A percentile compares a stretch with the other conserved stretches of the same genome.
These are phyloP conservation scores for Zanthoxylum bungeanum DNA, from an alignment of 345 rosid genomes.

Conservation along the genomic window DNA sequence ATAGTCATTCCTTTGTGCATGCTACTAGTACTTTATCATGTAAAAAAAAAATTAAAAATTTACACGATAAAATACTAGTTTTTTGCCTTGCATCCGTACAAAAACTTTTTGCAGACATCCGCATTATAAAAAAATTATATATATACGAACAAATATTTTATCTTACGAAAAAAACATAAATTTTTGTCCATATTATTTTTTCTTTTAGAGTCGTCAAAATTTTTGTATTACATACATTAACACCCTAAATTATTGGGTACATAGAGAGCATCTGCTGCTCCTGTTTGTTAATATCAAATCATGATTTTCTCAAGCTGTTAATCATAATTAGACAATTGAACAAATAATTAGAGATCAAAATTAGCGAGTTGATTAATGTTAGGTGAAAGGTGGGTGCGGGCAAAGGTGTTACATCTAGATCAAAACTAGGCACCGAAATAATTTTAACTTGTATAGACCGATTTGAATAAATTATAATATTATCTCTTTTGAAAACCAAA, in stretches of 20 bases:
- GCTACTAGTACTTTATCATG: too few relatives aligned
- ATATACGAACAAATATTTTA: too few relatives aligned
- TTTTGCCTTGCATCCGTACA: too few relatives aligned
- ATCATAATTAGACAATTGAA: constrained; percentile 9
- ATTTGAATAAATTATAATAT: constrained; percentile 12
- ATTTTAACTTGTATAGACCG: constrained; percentile 19
- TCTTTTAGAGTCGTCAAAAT: too few relatives aligned
- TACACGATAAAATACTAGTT: too few relatives aligned
- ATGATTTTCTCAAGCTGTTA: constrained; percentile 1
- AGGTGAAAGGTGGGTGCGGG: constrained; percentile 26
- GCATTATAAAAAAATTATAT: too few relatives aligned
- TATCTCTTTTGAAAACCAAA: constrained; percentile 21
- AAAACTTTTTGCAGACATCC: too few relatives aligned
- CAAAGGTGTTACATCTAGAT: constrained; percentile 34
- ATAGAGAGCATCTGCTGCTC: neutral
- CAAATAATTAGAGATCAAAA: neutral
- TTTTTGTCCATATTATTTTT: too few relatives aligned
- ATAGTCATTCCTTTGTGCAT: too few relatives aligned
- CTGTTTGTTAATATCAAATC: neutral
- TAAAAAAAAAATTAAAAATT: too few relatives aligned
- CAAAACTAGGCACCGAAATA: constrained; percentile 13
- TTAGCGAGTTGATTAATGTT: constrained; percentile 13
- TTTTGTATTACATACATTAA: neutral
- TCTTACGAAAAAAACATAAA: too few relatives aligned
- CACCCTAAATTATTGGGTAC: neutral